These are phyloP conservation scores for Rheum nobile DNA, from an alignment of 148 eudicot species.

Conservation along the genomic window DNA sequence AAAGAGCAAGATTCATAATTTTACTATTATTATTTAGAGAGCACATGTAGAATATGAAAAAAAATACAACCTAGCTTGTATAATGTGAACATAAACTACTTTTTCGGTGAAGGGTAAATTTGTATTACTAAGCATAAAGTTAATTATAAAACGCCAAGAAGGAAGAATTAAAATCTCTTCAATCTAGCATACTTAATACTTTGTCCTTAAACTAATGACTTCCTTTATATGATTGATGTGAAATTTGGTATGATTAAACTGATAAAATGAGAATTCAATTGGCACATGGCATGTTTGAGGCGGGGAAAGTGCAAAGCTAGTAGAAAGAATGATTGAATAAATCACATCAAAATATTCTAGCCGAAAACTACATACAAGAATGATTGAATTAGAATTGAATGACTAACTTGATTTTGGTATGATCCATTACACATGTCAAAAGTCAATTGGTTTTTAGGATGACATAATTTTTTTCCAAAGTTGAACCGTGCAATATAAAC, in stretches of 20 bases:
- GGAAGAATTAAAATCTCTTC: background rate
- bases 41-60: too few relatives aligned
- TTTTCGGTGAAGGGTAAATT: too few relatives aligned
- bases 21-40: too few relatives aligned
- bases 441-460: background rate
- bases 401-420: background rate
- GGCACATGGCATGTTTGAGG: background rate
- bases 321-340: background rate
- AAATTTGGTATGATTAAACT: background rate
- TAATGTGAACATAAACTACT: too few relatives aligned
- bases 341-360: background rate
- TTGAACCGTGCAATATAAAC: background rate
- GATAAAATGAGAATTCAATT: background rate
- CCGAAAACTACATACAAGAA: background rate
- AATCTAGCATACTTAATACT: background rate
- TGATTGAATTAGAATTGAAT: background rate
- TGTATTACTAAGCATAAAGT: too few relatives aligned
- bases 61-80: too few relatives aligned
- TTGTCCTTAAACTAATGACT: background rate
- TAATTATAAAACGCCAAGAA: background rate
- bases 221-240: background rate
- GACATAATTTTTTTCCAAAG: background rate
- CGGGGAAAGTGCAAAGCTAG: background rate
- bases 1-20: too few relatives aligned
- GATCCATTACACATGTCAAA: background rate